Base-by-base conservation (phyloP, 2,329 filamentous ascomycete genomes). In the Chaetomiaceae sp. region DNA sequence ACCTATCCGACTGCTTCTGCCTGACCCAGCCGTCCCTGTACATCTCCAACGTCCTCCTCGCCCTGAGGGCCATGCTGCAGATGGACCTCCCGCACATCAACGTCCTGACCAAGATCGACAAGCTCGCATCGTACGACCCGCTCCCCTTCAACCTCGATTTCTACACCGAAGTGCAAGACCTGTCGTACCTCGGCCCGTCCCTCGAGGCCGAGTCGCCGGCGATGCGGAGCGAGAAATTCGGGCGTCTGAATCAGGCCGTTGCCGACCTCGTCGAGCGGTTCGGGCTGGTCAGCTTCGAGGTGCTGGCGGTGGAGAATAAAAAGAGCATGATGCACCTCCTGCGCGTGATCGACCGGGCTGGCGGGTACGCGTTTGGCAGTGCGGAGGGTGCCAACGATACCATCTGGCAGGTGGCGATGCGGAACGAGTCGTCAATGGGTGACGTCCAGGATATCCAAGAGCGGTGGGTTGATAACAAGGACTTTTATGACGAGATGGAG, bases 31-130 rank as follows among this genome's bases (percentile, higher is more conserved):
- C 93, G 0, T 96, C 91, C 3, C 81, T 97, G 54, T 99, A 96
- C 70, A 86, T 99, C 53, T 95, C 92, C 59, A 93, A 95, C 61
- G 78, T 99, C 51, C 84, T 99, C 50, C 83, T 99, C 20, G 92
- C 90, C 49, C 82, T 99, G 57, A 86, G 93, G 58, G 91, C 89
- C 61, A 99, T 99, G 92, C 83, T 99, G 47, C 93, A 97, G 71
- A 92, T 99, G 80, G 93, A 97, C 65, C 86, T 97, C 55, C 90
- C 93, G 1, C 89, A 96, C 65, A 77, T 99, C 59, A 99, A 99
- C 64, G 88, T 99, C 55, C 79, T 99, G 21, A 96, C 91, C 51
- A 99, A 99, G 72, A 95, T 99, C 70, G 93, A 99, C 70, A 96
- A 96, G 65, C 77, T 99, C 48, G 75, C 84, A 31, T 82, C 86